Evolutionary conservation across 805 yeast genomes (phyloP).

Genomic region (Zygotorulaspora danielsina): DNA sequence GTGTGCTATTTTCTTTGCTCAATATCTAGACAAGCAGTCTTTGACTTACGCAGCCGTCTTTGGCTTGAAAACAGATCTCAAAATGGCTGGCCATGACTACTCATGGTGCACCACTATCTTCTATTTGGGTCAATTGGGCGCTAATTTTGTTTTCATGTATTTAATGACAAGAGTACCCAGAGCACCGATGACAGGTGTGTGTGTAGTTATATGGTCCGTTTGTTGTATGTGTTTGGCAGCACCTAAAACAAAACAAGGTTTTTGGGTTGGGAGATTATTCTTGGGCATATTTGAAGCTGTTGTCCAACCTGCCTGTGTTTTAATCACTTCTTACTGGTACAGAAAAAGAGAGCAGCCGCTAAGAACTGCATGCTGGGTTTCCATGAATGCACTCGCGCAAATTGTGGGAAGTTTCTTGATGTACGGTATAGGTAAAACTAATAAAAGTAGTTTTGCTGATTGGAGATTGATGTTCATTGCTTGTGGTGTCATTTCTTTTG

Average conservation of each 20-base stretch:
- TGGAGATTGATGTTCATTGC: conserved; percentile 53
- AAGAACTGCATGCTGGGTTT: conserved; percentile 42
- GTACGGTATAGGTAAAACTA: conserved; percentile 40
- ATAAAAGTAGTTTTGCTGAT: conserved; percentile 32
- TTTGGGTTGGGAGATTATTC: conserved; percentile 31
- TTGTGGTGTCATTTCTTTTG: conserved; percentile 48
- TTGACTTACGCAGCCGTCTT: conserved; percentile 39
- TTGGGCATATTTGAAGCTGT: conserved; percentile 43
- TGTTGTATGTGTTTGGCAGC: conserved; percentile 37
- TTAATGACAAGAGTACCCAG: conserved; percentile 42
- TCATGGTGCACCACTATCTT: conserved; percentile 45
- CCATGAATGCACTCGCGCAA: conserved; percentile 42
- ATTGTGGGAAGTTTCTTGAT: conserved; percentile 47
- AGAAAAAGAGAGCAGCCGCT: conserved; percentile 35
- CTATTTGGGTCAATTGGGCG: conserved; percentile 45
- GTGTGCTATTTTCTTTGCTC: conserved; percentile 35
- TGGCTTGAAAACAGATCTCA: conserved; percentile 37
- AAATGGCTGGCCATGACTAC: conserved; percentile 38
- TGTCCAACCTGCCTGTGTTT: conserved; percentile 44
- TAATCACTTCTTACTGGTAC: conserved; percentile 48
- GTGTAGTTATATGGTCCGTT: conserved; percentile 37
- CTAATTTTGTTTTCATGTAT: conserved; percentile 42
- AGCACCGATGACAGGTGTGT: conserved; percentile 36
- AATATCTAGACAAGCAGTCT: conserved; percentile 40
- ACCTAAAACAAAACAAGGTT: conserved; percentile 6